phyloP scores from a whole-genome alignment of 2,329 filamentous ascomycete species.

The Albophoma yamanashiensis region DNA sequence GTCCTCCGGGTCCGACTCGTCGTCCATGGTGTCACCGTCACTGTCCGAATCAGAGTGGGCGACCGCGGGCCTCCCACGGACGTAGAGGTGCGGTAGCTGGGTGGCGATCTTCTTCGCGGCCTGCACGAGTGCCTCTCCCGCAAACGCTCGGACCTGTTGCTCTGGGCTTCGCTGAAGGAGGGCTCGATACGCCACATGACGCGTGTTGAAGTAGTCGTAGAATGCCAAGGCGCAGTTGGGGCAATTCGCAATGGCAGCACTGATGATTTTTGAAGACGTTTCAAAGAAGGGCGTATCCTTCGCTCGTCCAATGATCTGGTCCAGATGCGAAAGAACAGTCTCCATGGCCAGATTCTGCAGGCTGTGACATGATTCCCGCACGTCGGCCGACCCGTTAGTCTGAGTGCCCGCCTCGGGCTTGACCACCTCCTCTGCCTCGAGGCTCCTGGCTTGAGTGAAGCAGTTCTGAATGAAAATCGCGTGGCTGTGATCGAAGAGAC shows the following conservation, averaged over 20 bases:
- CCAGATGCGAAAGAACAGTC: slow-evolving; percentile 54
- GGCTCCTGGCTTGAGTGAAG: slow-evolving; percentile 42
- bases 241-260: slow-evolving; percentile 37
- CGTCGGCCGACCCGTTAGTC: background rate
- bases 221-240: slow-evolving; percentile 44
- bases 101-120: slow-evolving; percentile 42
- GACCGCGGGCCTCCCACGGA: slow-evolving; percentile 7
- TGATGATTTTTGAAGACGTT: slow-evolving; percentile 37
- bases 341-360: slow-evolving; percentile 40
- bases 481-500: slow-evolving; percentile 66
- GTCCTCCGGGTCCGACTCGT: slow-evolving; percentile 11
- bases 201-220: slow-evolving; percentile 48
- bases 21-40: slow-evolving; percentile 15
- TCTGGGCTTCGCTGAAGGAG: slow-evolving; percentile 54
- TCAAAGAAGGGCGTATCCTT: slow-evolving; percentile 58
- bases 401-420: background rate
- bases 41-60: slow-evolving; percentile 1
- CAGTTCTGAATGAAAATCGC: slow-evolving; percentile 54
- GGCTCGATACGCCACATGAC: slow-evolving; percentile 49
- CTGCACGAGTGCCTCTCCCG: slow-evolving; percentile 38
- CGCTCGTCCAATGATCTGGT: slow-evolving; percentile 62
- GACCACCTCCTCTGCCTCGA: slow-evolving; percentile 20
- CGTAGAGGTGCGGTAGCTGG: slow-evolving; percentile 36
- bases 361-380: slow-evolving; percentile 6
- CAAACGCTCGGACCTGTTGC: slow-evolving; percentile 39